Conservation (phyloP, 2,329 filamentous ascomycete species). For the Penicillium italicum region DNA sequence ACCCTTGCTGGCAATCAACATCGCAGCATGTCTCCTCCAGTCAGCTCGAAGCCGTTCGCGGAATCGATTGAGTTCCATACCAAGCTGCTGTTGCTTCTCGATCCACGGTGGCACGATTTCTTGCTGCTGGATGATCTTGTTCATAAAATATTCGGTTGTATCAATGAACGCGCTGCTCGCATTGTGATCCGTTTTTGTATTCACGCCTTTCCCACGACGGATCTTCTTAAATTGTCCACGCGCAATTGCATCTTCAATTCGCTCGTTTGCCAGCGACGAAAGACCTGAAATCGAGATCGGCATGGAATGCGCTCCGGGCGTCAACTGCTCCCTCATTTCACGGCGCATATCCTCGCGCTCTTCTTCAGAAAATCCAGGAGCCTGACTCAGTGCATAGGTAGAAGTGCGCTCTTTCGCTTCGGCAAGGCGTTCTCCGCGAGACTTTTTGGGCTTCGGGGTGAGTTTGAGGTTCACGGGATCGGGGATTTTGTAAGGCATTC, state of each 20-base stretch:
- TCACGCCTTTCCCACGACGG: constrained; percentile 70
- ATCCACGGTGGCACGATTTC: constrained; percentile 98
- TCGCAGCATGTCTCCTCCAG: constrained; percentile 78
- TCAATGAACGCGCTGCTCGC: constrained; percentile 87
- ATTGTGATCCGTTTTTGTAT: constrained; percentile 67
- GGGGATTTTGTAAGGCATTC: constrained; percentile 42
- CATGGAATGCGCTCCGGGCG: constrained; percentile 66
- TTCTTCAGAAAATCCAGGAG: constrained; percentile 59
- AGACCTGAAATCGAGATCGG: constrained; percentile 76
- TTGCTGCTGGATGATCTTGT: constrained; percentile 96
- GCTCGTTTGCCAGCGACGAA: constrained; percentile 78
- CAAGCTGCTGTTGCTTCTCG: constrained; percentile 92
- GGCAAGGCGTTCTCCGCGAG: constrained; percentile 51
- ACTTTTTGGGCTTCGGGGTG: constrained; percentile 41
- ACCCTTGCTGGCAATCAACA: constrained; percentile 72
- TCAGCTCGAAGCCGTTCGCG: constrained; percentile 70
- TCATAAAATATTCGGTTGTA: constrained; percentile 97
- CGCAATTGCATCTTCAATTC: constrained; percentile 90
- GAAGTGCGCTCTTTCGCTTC: constrained; percentile 58
- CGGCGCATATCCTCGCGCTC: constrained; percentile 69
- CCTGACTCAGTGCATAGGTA: constrained; percentile 53
- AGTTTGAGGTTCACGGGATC: constrained; percentile 47
- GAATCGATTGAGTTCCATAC: constrained; percentile 66
- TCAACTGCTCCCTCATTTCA: constrained; percentile 77
- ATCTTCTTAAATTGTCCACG: constrained; percentile 86